A percentile compares a stretch with the other conserved stretches of the same genome.
phyloP scores from a whole-genome alignment of 2,329 filamentous ascomycete species.

The Chrysosporium queenslandicum region DNA sequence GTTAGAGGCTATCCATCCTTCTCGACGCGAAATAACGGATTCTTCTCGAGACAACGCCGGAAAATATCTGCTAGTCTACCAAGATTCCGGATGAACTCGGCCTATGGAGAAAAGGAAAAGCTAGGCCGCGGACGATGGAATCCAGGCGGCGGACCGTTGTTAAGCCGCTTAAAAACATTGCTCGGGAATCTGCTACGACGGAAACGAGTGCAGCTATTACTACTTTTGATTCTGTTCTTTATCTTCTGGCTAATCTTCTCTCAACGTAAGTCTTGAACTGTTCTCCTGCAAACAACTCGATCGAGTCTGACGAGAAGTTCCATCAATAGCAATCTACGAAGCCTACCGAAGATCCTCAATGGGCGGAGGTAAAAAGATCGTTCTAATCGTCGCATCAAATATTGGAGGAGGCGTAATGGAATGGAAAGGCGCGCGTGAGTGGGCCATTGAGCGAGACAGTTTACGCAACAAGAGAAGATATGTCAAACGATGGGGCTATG shows the following conservation, averaged over 20 bases:
- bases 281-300: not conserved
- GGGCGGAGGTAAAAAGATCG: constrained; percentile 80
- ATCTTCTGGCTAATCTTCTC: constrained; percentile 58
- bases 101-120: constrained; percentile 70
- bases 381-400: constrained; percentile 88
- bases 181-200: constrained; percentile 51
- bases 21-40: constrained; percentile 70
- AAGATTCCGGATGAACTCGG: constrained; percentile 49
- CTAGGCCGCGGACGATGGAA: constrained; percentile 51
- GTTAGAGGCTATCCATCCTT: constrained; percentile 69
- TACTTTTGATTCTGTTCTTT: constrained; percentile 51
- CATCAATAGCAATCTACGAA: constrained; percentile 42
- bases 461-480: constrained; percentile 92
- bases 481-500: constrained; percentile 78
- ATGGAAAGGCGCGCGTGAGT: constrained; percentile 94
- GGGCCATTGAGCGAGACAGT: constrained; percentile 95
- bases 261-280: constrained; percentile 58
- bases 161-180: constrained; percentile 26
- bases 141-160: constrained; percentile 27
- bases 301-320: constrained; percentile 7
- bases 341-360: constrained; percentile 62
- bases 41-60: constrained; percentile 76
- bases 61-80: constrained; percentile 71
- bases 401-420: constrained; percentile 97
- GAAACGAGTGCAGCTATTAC: constrained; percentile 52